A percentile compares a stretch with the other conserved stretches of the same genome.
Evolutionary conservation across 2,329 filamentous ascomycete species (phyloP).

Genomic region (Paecilomyces formosus): DNA sequence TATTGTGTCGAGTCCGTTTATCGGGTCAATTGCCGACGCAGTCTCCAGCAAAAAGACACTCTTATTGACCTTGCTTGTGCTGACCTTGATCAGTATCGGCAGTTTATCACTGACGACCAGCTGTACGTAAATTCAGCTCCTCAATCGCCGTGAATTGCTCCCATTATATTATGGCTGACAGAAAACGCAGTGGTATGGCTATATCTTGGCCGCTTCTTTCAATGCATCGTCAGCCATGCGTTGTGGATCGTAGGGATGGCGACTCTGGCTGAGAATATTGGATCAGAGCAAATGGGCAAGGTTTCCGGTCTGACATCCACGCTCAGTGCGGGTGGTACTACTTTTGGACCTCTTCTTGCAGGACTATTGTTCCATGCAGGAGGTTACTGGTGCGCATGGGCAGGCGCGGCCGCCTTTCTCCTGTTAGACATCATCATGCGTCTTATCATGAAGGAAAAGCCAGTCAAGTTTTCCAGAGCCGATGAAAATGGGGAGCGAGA

Average conservation of each 20-base stretch:
- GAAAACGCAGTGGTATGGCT: not conserved
- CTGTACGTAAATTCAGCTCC: not conserved
- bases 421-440: not conserved
- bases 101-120: not conserved
- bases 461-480: not conserved
- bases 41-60: constrained; percentile 7
- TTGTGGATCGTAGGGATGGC: not conserved
- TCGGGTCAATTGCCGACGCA: constrained; percentile 10
- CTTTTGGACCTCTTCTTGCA: not conserved
- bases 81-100: not conserved
- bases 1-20: constrained; percentile 11
- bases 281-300: not conserved
- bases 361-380: not conserved
- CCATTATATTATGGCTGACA: not conserved
- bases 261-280: not conserved
- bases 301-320: not conserved
- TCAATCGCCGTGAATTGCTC: not conserved
- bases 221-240: not conserved
- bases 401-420: not conserved
- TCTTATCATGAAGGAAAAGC: not conserved
- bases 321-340: not conserved
- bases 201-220: not conserved
- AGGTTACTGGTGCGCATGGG: not conserved
- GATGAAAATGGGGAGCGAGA: not conserved
- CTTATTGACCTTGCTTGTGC: not conserved